A percentile compares a stretch with the other conserved stretches of the same genome.
Conservation (phyloP, 129 eudicot species). For the Flaveria linearis region DNA sequence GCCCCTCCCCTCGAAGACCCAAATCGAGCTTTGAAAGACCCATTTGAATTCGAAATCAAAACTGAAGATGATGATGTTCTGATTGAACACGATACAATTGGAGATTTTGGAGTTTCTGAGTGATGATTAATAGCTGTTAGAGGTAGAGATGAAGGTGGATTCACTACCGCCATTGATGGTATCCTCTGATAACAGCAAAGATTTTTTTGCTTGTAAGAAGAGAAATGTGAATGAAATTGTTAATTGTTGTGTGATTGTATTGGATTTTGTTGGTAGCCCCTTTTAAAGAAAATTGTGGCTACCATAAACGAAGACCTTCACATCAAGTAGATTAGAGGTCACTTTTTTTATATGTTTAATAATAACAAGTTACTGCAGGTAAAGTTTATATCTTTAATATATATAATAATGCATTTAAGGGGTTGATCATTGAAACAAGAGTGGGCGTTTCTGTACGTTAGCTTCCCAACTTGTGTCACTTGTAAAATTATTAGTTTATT, state of each 20-base stretch:
- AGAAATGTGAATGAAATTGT: neutral
- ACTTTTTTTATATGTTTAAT: neutral
- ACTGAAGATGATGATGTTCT: conserved; percentile 22
- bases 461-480: too few relatives aligned
- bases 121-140: conserved; percentile 18
- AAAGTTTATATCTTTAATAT: too few relatives aligned
- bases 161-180: conserved; percentile 26
- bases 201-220: neutral
- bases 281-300: neutral
- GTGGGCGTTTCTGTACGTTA: too few relatives aligned
- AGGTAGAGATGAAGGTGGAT: conserved; percentile 1
- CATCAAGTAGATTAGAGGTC: conserved; percentile 8
- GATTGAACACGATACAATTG: neutral
- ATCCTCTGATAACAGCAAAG: conserved; percentile 7
- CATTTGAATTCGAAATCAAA: conserved; percentile 27
- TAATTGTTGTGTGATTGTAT: neutral
- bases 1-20: conserved; percentile 49
- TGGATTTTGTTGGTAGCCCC: conserved; percentile 8
- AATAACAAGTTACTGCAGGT: too few relatives aligned
- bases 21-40: conserved; percentile 31
- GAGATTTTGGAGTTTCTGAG: conserved; percentile 22
- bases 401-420: too few relatives aligned
- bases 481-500: too few relatives aligned
- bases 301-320: neutral
- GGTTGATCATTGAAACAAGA: too few relatives aligned